These are phyloP conservation scores for Eucalyptus erythrocorys DNA, from an alignment of 345 rosid species.

Conservation along the genomic window DNA sequence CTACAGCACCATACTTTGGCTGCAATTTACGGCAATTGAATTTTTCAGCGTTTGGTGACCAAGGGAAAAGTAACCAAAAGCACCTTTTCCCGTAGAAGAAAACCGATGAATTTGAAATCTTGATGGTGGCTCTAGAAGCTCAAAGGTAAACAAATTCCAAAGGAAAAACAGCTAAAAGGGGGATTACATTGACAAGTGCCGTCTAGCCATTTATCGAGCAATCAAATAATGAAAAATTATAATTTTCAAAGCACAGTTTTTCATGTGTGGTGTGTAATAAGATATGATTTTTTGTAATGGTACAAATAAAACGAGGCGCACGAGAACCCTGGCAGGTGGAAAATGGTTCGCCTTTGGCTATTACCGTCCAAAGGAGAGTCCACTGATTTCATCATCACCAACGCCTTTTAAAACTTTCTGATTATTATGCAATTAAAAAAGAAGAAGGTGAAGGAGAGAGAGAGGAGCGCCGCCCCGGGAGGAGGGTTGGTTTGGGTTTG, in stretches of 20 bases:
- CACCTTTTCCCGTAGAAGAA: background rate
- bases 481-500: background rate
- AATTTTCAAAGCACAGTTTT: background rate
- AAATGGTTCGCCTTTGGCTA: background rate
- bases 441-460: background rate
- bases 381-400: background rate
- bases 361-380: background rate
- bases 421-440: background rate
- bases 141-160: background rate
- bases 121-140: background rate
- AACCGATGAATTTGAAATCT: background rate
- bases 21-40: background rate
- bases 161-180: background rate
- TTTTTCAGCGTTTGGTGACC: background rate
- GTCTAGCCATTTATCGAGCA: background rate
- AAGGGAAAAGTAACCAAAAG: background rate
- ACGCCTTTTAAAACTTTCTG: background rate
- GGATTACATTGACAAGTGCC: background rate
- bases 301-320: background rate
- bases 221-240: background rate
- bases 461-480: no score
- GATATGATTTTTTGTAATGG: background rate
- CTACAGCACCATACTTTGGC: background rate
- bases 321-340: background rate
- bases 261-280: background rate